Conservation (phyloP, 768 basidiomycete genomes). For the Strobilomyces dryophilus region DNA sequence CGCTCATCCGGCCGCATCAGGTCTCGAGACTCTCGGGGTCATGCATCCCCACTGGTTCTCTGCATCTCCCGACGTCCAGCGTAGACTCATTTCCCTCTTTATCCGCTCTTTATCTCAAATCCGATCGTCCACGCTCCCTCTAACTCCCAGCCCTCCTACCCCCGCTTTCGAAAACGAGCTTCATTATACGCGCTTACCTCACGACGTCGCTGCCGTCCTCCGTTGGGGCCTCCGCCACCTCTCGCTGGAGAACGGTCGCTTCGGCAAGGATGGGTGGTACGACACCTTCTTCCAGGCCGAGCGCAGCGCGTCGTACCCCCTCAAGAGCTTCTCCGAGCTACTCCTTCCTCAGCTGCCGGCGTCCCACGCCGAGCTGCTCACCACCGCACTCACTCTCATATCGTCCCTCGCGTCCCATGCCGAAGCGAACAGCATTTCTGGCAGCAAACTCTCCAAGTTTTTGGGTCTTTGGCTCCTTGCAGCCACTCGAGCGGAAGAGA, state of each 20-base stretch:
- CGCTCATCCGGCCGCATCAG: slow-evolving; percentile 32
- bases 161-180: slow-evolving; percentile 64
- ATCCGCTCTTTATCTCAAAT: slow-evolving; percentile 56
- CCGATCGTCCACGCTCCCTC: slow-evolving; percentile 47
- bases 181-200: slow-evolving; percentile 58
- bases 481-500: slow-evolving; percentile 40
- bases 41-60: slow-evolving; percentile 88
- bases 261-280: slow-evolving; percentile 70
- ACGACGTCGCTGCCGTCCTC: slow-evolving; percentile 76
- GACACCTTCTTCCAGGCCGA: slow-evolving; percentile 57
- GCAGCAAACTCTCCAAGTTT: slow-evolving; percentile 71
- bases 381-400: slow-evolving; percentile 54
- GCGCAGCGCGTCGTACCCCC: slow-evolving; percentile 54
- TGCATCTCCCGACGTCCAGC: slow-evolving; percentile 66
- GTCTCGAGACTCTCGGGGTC: slow-evolving; percentile 76
- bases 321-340: slow-evolving; percentile 56
- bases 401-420: slow-evolving; percentile 69
- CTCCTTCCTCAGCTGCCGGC: slow-evolving; percentile 58
- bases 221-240: slow-evolving; percentile 81
- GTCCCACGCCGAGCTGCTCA: slow-evolving; percentile 56
- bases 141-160: slow-evolving; percentile 42
- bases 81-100: slow-evolving; percentile 62
- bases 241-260: slow-evolving; percentile 51
- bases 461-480: slow-evolving; percentile 72
- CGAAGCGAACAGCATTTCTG: slow-evolving; percentile 69